Evolutionary conservation across 108 stramenopile species (phyloP).

Genomic region (Cylindrotheca closterium): DNA sequence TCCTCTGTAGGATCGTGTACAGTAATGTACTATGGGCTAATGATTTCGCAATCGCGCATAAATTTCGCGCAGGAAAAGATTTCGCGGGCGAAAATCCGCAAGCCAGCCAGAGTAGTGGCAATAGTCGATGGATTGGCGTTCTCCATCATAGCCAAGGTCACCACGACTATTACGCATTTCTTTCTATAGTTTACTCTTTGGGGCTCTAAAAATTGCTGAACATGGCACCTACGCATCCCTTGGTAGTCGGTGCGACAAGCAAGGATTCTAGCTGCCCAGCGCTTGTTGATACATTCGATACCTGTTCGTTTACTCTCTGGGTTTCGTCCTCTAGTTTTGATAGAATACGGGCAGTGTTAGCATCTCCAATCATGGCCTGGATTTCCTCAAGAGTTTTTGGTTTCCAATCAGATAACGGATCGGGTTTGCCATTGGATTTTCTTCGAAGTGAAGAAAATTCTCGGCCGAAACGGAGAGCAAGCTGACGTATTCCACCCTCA

Average conservation of each 20-base stretch:
- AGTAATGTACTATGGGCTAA: too few relatives aligned
- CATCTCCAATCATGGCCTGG: slow-evolving; percentile 34
- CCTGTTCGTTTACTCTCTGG: slow-evolving; percentile 72
- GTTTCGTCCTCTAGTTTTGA: slow-evolving; percentile 80
- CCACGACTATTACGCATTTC: too few relatives aligned
- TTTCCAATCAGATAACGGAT: background rate
- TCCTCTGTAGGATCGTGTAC: too few relatives aligned
- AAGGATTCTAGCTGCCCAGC: slow-evolving; percentile 59
- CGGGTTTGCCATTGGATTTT: slow-evolving; percentile 4
- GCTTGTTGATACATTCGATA: slow-evolving; percentile 53
- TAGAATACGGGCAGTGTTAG: slow-evolving; percentile 57
- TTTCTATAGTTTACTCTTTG: too few relatives aligned
- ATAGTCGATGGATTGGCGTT: too few relatives aligned
- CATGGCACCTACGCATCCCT: slow-evolving; percentile 24
- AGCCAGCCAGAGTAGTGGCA: too few relatives aligned
- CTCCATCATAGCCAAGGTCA: too few relatives aligned
- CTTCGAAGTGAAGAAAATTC: slow-evolving; percentile 49
- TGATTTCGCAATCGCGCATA: too few relatives aligned
- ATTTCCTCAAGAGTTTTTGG: background rate
- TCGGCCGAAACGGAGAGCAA: slow-evolving; percentile 61
- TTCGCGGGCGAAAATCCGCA: too few relatives aligned
- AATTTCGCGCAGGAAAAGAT: too few relatives aligned
- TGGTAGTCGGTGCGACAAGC: slow-evolving; percentile 10
- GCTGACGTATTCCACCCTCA: slow-evolving; percentile 55
- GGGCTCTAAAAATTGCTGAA: too few relatives aligned